A percentile compares a stretch with the other conserved stretches of the same genome.
Conservation (phyloP, 805 yeast genomes). For the Metschnikowia lunata region DNA sequence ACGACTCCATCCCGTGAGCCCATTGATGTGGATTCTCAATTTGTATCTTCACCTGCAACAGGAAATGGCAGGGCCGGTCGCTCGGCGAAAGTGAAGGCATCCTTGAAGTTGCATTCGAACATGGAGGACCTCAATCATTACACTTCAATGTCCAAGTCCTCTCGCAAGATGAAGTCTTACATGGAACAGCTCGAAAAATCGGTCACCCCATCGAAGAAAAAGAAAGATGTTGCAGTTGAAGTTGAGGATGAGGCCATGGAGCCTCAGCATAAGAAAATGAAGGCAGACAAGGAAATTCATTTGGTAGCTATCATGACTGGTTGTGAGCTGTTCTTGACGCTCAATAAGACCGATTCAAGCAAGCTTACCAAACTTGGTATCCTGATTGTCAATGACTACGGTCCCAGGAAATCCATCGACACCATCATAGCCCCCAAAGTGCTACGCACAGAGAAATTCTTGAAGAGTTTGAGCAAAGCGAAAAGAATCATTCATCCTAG, state of each 20-base stretch:
- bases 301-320: slow-evolving; percentile 61
- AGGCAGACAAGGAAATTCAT: slow-evolving; percentile 17
- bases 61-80: slow-evolving; percentile 25
- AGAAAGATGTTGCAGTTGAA: neutral
- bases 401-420: slow-evolving; percentile 35
- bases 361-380: slow-evolving; percentile 55
- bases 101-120: slow-evolving; percentile 58
- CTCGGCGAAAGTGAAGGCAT: slow-evolving; percentile 66
- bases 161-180: slow-evolving; percentile 34
- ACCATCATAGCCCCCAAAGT: slow-evolving; percentile 73
- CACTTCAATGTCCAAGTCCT: slow-evolving; percentile 47
- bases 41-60: slow-evolving; percentile 1
- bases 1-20: neutral
- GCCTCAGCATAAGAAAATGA: slow-evolving; percentile 11
- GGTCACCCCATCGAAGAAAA: slow-evolving; percentile 4
- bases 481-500: slow-evolving; percentile 51
- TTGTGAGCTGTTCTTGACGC: slow-evolving; percentile 43
- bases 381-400: slow-evolving; percentile 40
- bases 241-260: neutral
- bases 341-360: slow-evolving; percentile 40
- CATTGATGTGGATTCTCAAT: neutral
- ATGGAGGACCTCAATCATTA: slow-evolving; percentile 65
- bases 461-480: slow-evolving; percentile 60
- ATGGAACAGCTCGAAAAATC: slow-evolving; percentile 32
- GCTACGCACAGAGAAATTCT: slow-evolving; percentile 83